Conservation (phyloP, 192 early-diverging fungal genomes). For the Gaertneriomyces semiglobifer region DNA sequence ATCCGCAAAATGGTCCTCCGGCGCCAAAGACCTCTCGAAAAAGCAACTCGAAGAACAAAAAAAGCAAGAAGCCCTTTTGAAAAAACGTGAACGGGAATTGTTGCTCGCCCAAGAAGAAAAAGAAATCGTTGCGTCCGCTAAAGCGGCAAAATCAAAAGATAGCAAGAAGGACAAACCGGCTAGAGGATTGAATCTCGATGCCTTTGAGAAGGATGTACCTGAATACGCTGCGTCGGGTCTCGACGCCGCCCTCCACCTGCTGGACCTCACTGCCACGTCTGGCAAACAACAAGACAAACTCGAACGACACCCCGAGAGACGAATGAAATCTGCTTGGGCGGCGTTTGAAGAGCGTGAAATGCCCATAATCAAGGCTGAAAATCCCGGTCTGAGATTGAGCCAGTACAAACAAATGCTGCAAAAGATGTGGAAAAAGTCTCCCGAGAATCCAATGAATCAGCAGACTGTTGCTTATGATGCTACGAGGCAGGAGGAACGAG, state of each 20-base stretch:
- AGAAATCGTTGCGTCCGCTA: conserved; percentile 2
- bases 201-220: conserved; percentile 39
- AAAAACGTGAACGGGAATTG: conserved; percentile 44
- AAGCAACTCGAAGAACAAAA: conserved; percentile 47
- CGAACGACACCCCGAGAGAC: conserved; percentile 86
- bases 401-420: conserved; percentile 71
- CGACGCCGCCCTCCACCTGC: conserved; percentile 80
- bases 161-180: too few relatives aligned
- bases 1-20: conserved; percentile 59
- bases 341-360: conserved; percentile 65
- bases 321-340: conserved; percentile 55
- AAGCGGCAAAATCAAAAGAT: too few relatives aligned
- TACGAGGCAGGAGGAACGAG: conserved; percentile 56
- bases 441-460: conserved; percentile 65
- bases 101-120: conserved; percentile 43
- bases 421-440: conserved; percentile 75
- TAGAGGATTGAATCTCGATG: too few relatives aligned
- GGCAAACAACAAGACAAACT: conserved; percentile 50
- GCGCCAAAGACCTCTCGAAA: conserved; percentile 61
- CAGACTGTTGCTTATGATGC: conserved; percentile 70
- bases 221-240: conserved; percentile 76
- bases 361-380: conserved; percentile 70
- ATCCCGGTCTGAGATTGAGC: conserved; percentile 71
- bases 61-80: conserved; percentile 36
- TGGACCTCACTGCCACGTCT: conserved; percentile 44